Evolutionary conservation across 805 yeast genomes (phyloP).

Genomic region (Cyberlindnera japonica): DNA sequence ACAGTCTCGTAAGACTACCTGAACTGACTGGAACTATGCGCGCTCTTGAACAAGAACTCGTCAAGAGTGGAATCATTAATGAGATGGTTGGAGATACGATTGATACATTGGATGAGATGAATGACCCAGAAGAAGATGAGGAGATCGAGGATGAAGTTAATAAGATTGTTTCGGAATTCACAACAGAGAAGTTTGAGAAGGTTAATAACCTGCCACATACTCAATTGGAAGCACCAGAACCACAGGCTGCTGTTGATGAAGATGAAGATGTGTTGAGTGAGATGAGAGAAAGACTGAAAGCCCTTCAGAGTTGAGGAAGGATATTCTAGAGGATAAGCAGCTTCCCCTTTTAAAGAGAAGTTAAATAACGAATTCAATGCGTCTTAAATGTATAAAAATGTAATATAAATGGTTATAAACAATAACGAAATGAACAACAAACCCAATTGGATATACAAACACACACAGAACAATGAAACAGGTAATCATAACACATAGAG

Average conservation of each 20-base stretch:
- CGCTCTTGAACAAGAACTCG: conserved; percentile 79
- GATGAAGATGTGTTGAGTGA: conserved; percentile 73
- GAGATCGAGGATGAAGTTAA: conserved; percentile 63
- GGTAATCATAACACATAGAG: not conserved
- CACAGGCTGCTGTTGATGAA: conserved; percentile 51
- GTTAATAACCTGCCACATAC: conserved; percentile 34
- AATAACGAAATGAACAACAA: not conserved
- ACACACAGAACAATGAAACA: too few species aligned
- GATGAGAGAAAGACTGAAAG: conserved; percentile 86
- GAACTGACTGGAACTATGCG: conserved; percentile 79
- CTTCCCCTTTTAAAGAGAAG: not conserved
- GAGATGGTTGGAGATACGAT: conserved; percentile 94
- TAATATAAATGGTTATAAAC: too few species aligned
- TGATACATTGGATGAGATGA: conserved; percentile 64
- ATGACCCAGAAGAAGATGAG: conserved; percentile 61
- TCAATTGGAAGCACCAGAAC: conserved; percentile 23
- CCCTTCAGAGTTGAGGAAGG: conserved; percentile 56
- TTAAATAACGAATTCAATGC: not conserved
- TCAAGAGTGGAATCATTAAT: conserved; percentile 81
- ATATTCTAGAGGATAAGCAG: not conserved
- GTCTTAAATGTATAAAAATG: too few species aligned
- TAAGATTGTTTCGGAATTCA: conserved; percentile 48
- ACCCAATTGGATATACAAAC: not conserved
- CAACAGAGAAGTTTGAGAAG: conserved; percentile 39
- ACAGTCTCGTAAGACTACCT: conserved; percentile 71